Percentiles rank a stretch among this genome's conserved stretches.
Conservation (phyloP, 257 asterid genomes). For the Osmanthus fragrans region DNA sequence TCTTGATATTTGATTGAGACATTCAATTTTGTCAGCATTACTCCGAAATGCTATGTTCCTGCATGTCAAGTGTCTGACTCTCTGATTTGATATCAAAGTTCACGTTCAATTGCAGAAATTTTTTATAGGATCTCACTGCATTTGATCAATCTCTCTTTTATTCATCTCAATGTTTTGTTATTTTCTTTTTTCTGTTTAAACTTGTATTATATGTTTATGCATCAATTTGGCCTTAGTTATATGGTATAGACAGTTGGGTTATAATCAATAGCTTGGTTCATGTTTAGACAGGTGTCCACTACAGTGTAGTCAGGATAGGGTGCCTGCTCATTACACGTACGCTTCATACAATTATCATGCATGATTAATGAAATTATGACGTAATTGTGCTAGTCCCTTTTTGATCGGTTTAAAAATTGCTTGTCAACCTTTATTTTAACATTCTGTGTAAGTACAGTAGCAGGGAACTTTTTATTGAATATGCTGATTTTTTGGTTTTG, state of each 20-base stretch:
- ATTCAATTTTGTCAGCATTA: neutral
- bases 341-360: neutral
- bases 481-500: neutral
- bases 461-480: neutral
- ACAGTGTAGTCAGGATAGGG: constrained; percentile 1
- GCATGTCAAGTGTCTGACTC: neutral
- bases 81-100: neutral
- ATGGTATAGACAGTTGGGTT: constrained; percentile 3
- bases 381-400: neutral
- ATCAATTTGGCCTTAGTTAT: neutral
- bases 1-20: neutral
- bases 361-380: neutral
- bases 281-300: neutral
- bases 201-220: constrained; percentile 1
- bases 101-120: neutral
- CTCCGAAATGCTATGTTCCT: neutral
- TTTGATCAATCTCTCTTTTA: constrained; percentile 4
- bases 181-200: constrained; percentile 1
- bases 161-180: neutral
- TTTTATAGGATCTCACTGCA: neutral
- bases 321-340: neutral
- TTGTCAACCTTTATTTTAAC: neutral
- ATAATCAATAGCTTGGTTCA: neutral
- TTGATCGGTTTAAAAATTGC: neutral
- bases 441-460: neutral